Percentiles rank a stretch among this genome's conserved stretches.
Conservation (phyloP, 2,329 filamentous ascomycete genomes). For the Epichloe uncinata region DNA sequence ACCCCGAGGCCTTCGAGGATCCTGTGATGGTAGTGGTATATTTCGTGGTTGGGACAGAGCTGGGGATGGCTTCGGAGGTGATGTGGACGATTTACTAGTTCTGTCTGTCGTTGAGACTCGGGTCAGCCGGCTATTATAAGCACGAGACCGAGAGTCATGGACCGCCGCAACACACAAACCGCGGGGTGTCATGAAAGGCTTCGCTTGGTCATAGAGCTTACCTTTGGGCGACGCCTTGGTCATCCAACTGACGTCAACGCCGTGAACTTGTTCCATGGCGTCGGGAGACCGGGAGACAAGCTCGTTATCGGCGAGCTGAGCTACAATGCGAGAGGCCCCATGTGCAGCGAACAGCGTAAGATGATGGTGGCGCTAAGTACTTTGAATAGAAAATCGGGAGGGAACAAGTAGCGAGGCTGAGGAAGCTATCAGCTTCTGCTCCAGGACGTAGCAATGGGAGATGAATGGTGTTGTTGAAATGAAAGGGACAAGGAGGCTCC, state of each 20-base stretch:
- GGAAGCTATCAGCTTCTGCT: neutral
- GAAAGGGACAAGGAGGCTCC: neutral
- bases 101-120: slow-evolving; percentile 15
- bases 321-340: neutral
- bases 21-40: slow-evolving; percentile 17
- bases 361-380: neutral
- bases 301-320: neutral
- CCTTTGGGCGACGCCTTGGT: slow-evolving; percentile 70
- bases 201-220: slow-evolving; percentile 21
- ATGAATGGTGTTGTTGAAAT: neutral
- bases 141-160: neutral
- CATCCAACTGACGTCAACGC: slow-evolving; percentile 84
- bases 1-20: slow-evolving; percentile 14
- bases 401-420: neutral
- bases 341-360: neutral
- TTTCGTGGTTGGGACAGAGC: slow-evolving; percentile 19
- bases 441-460: neutral
- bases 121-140: neutral
- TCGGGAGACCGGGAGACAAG: neutral
- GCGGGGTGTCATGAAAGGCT: neutral
- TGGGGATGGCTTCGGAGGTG: slow-evolving; percentile 12
- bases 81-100: slow-evolving; percentile 16
- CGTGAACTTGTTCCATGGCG: slow-evolving; percentile 67
- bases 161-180: neutral
- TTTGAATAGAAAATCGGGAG: neutral